Evolutionary conservation across 192 early-diverging fungal species (phyloP), one percentile per base, ranked within the genome.

Genomic region (Phycomyces nitens): DNA sequence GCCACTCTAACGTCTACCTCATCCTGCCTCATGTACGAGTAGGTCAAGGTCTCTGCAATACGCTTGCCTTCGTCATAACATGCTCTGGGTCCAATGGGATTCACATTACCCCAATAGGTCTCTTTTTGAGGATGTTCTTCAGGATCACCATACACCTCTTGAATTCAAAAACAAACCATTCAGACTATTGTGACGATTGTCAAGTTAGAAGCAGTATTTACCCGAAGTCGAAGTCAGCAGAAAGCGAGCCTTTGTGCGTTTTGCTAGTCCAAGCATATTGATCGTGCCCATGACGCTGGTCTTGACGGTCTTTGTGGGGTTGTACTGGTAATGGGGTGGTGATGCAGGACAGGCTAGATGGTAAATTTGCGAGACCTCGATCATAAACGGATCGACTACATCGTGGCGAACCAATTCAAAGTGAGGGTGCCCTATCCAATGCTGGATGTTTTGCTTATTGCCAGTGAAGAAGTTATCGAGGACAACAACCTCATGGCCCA

Each of bases 41-140:
- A 93, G 1, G 88, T 86, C 27, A 93, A 67, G 0, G 92, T 92
- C 54, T 93, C 92, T n/a, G 90, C 89, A 24, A 90, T 84, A 39
- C 92, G 82, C 62, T 93, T 93, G 40, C 90, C 92, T 73, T 93
- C 92, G 53, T 93, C 92, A 71, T 93, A 93, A 67, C 92, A 93
- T 3, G 90, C 90, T 50, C 92, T 72, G 14, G 89, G 89, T 38
- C 92, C 92, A 60, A 92, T 92, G 49, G 87, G 84, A 63, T 87
- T 84, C 7, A 88, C 82, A 71, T 85, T 73, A 16, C 90, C 90
- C 91, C 91, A 93, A 62, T 93, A 93, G 8, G 86, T 83, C 70
- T 93, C 92, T 56, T 83, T 82, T 78, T 93, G 92, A 14, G 92
- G 92, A 65, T 91, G 89, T 70, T 89, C 86, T 66, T 88, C 83